These are phyloP conservation scores for Trichoderma atroviride DNA, from an alignment of 2,329 filamentous ascomycete species.

Conservation along the genomic window DNA sequence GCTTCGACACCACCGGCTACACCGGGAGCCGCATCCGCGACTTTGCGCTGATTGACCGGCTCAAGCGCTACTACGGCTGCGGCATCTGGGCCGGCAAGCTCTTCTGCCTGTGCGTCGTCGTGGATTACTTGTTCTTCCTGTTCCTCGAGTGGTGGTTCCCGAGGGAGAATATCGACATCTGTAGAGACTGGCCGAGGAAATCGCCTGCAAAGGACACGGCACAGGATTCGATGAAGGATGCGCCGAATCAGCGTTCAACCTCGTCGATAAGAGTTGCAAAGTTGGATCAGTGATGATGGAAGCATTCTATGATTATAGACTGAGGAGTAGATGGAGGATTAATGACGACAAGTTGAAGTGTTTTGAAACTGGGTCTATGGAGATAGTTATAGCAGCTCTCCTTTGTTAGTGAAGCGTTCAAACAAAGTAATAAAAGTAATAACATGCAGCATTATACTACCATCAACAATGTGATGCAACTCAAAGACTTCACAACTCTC, in stretches of 20 bases:
- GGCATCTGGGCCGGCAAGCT: conserved; percentile 98
- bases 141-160: conserved; percentile 87
- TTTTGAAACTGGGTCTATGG: neutral
- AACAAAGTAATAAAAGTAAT: neutral
- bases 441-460: neutral
- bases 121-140: conserved; percentile 90
- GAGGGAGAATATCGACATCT: conserved; percentile 82
- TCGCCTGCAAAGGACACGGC: conserved; percentile 38
- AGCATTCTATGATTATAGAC: neutral
- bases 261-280: conserved; percentile 38
- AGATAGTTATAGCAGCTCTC: neutral
- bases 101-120: conserved; percentile 90
- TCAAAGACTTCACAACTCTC: neutral
- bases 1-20: conserved; percentile 71
- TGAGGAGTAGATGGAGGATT: neutral
- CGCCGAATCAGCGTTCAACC: conserved; percentile 39
- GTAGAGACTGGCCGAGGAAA: conserved; percentile 90
- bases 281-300: conserved; percentile 29
- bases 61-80: conserved; percentile 97
- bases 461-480: neutral
- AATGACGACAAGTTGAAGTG: neutral
- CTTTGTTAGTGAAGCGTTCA: neutral
- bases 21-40: conserved; percentile 75
- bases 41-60: conserved; percentile 88
- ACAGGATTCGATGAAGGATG: conserved; percentile 34